Evolutionary conservation across 768 basidiomycete species (phyloP).

Genomic region (Mycena leptocephala): DNA sequence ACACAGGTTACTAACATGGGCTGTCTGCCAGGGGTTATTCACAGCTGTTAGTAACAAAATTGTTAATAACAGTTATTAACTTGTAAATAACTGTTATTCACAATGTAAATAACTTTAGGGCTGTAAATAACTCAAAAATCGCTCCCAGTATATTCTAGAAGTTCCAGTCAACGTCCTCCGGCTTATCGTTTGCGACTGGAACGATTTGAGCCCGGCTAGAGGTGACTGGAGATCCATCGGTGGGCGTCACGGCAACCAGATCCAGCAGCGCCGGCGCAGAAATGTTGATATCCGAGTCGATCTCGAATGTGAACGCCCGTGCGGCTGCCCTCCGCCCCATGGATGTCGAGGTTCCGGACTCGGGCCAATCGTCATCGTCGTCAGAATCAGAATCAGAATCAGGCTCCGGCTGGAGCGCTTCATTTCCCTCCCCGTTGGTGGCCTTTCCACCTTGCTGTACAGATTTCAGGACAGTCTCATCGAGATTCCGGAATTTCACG

Average conservation of each 20-base stretch:
- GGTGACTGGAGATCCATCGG: neutral
- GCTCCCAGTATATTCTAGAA: neutral
- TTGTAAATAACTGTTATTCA: neutral
- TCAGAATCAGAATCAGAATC: neutral
- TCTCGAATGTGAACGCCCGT: neutral
- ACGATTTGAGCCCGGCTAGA: no score
- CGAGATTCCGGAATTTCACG: no score
- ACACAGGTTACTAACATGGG: no score
- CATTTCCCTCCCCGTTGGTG: no score
- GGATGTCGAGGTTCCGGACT: no score
- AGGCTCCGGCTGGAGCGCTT: no score
- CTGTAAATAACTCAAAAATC: no score
- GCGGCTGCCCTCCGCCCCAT: no score
- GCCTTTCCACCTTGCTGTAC: no score
- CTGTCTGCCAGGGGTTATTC: neutral
- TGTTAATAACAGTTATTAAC: constrained; percentile 10
- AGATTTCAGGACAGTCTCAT: no score
- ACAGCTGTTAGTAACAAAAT: no score
- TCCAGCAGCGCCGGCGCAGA: neutral
- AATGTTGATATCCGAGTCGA: neutral
- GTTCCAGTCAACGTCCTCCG: neutral
- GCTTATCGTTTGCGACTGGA: neutral
- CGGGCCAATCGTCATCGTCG: no score
- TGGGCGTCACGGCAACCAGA: neutral
- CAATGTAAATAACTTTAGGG: neutral